Percentiles rank a stretch among this genome's conserved stretches.
Evolutionary conservation across 305 asterid genomes (phyloP).

Genomic region (Solanum hybrid): DNA sequence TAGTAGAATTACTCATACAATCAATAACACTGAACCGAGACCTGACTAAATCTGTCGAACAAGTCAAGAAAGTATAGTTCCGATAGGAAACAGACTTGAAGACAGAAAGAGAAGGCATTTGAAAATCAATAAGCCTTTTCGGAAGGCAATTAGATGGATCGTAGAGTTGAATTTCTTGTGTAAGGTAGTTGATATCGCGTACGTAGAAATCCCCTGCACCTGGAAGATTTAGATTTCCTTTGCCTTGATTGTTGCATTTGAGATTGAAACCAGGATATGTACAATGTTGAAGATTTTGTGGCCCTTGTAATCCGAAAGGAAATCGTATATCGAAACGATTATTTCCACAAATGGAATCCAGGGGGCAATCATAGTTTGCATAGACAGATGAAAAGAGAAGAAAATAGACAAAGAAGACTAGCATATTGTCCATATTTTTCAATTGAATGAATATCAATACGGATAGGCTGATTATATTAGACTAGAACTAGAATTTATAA

Average conservation of each 20-base stretch:
- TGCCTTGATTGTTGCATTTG: constrained; percentile 12
- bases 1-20: constrained; percentile 21
- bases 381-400: constrained; percentile 17
- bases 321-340: constrained; percentile 29
- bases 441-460: not conserved
- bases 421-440: constrained; percentile 33
- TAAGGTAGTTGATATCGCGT: constrained; percentile 4
- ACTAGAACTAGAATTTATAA: not conserved
- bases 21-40: constrained; percentile 11
- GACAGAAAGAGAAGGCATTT: not conserved
- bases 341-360: constrained; percentile 22
- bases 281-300: constrained; percentile 20
- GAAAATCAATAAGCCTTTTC: constrained; percentile 2
- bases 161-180: constrained; percentile 8
- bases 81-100: not conserved
- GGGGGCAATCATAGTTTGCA: constrained; percentile 24
- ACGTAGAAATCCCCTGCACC: constrained; percentile 7
- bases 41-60: not conserved
- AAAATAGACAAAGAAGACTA: constrained; percentile 14
- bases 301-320: constrained; percentile 35
- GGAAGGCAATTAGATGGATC: constrained; percentile 16
- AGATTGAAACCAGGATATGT: constrained; percentile 51
- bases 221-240: constrained; percentile 15
- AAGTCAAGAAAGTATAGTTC: constrained; percentile 14
- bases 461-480: not conserved